Evolutionary conservation across 176 grass and related monocot species (phyloP), one percentile per base, ranked within the genome.

Genomic region (Cenchrus purpureus): DNA sequence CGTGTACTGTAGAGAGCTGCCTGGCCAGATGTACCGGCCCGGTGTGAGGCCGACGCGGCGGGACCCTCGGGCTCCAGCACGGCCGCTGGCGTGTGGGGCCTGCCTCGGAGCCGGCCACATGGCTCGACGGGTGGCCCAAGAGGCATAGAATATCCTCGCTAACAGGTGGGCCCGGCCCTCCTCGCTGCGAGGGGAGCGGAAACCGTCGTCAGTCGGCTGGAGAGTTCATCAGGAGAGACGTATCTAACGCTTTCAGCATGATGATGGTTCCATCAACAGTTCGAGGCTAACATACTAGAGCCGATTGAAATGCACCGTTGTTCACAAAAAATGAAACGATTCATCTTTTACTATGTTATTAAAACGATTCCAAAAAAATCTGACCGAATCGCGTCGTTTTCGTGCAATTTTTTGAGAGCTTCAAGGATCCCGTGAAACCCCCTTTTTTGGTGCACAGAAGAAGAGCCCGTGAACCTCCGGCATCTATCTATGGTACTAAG

Each of bases 401-500:
- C 17, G 2, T 55, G 6, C 62, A 13, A 10, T n/a, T 68, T 52
- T 73, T 81, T 14, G 11, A 42, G 34, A 44, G 74, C 13, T 58
- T 59, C 54, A 14, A 55, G 29, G 49, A 68, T 12, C 31, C 79
- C 64, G 79, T 81, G 79, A 68, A 19, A 11, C 17, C n/a, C 5
- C 1, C 29, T 12, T 45, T 58, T 17, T 28, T 11, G 4, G 46
- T 31, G 56, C 43, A 20, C 31, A 8, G 58, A 57, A 49, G 43
- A 79, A 49, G 58, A 79, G 19, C 46, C 78, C 78, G 78, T 80
- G 78, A 80, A 29, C 40, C 51, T 8, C 44, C 25, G 31, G 65
- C 29, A 19, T 9, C 51, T 44, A 19, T 9, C 51, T 28, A 34
- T 13, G 28, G 17, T 15, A 17, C 55, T 19, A 7, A 4, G 37